Conservation (phyloP, 2,329 filamentous ascomycete genomes). For the Drechslerella coelobrocha region DNA sequence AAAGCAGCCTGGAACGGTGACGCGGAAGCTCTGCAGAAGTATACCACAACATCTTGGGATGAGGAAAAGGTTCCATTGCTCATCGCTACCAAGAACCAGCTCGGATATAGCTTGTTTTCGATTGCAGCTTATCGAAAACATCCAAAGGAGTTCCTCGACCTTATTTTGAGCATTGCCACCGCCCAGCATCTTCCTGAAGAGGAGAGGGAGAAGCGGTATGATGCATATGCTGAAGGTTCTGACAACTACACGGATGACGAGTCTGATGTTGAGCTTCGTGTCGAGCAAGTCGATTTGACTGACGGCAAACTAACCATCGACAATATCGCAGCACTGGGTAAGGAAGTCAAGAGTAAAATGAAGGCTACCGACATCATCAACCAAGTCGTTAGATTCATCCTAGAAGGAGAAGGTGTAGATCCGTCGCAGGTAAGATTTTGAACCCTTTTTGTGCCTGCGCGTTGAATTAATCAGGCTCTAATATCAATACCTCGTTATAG, state of each 20-base stretch:
- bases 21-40: constrained; percentile 43
- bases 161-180: constrained; percentile 73
- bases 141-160: constrained; percentile 64
- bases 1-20: constrained; percentile 78
- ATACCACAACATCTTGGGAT: constrained; percentile 58
- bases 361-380: constrained; percentile 16
- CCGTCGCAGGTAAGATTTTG: constrained; percentile 9
- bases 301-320: constrained; percentile 42
- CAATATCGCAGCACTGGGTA: constrained; percentile 29
- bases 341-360: constrained; percentile 41
- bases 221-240: constrained; percentile 52
- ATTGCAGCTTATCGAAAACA: constrained; percentile 68
- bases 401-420: constrained; percentile 55
- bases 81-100: constrained; percentile 63
- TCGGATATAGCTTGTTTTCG: constrained; percentile 67
- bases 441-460: not conserved
- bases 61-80: constrained; percentile 70
- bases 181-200: constrained; percentile 71
- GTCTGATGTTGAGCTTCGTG: constrained; percentile 48
- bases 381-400: constrained; percentile 42
- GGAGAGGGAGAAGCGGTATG: constrained; percentile 61
- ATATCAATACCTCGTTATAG: not conserved
- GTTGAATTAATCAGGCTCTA: not conserved
- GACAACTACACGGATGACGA: constrained; percentile 59
- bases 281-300: constrained; percentile 21